Evolutionary conservation across 2,329 filamentous ascomycete genomes (phyloP), one percentile per base, ranked within the genome.

Genomic region (Aspergillus ibericus): DNA sequence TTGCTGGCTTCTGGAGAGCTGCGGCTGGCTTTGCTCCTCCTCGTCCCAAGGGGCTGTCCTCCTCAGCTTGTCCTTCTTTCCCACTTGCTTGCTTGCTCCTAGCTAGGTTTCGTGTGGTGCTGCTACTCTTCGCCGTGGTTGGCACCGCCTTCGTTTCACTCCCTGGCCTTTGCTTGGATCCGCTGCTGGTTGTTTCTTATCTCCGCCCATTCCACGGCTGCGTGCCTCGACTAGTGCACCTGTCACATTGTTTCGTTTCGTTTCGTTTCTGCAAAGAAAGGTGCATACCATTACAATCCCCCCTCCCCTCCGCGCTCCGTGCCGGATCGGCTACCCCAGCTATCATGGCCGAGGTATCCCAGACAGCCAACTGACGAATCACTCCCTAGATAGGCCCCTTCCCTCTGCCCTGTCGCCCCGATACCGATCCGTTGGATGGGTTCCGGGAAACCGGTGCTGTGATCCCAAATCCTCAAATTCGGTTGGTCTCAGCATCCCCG

Each of bases 401-500:
- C 22, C 29, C 34, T 15, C 58, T 27, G 29, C 55, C 27, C 38
- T 59, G 10, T 36, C 25, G 36, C n/a, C 18, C 34, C 40, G 53
- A 44, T 47, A 16, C 22, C 16, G 50, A 40, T 53, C 42, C 53
- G 53, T 55, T 59, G 58, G 59, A 70, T 62, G 66, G 63, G 52
- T 47, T 58, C 46, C 66, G 63, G 63, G 44, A 55, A 50, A 58
- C 59, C 49, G 47, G 58, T 29, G 29, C 53, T 57, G 16, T 59
- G 50, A 62, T 36, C 55, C 52, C 51, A 55, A 49, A 55, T 57
- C 56, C 58, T 56, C 48, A 50, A 61, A 62, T 60, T 60, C 60
- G 64, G 64, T 70, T 56, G 57, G 64, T 64, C 50, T 61, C 51
- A 54, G 53, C 53, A 55, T 59, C 53, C 59, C 54, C 59, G 58